Evolutionary conservation across 768 basidiomycete species (phyloP), one percentile per base, ranked within the genome.

Genomic region (Mycena galericulata): DNA sequence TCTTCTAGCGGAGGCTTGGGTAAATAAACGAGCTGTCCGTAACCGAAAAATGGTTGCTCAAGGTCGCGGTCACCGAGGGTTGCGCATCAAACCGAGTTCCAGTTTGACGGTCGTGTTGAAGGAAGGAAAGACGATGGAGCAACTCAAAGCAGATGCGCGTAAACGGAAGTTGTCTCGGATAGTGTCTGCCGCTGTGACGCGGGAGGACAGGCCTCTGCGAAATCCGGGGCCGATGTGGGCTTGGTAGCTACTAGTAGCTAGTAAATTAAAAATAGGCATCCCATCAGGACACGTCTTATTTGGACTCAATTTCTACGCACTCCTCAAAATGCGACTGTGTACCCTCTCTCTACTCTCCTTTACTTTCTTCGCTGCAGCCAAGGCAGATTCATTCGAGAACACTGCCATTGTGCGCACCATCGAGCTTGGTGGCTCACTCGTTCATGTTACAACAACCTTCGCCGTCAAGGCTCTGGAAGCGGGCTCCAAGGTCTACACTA

Each of bases 371-470:
- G 75, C 80, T 56, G 78, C 82, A 41, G 77, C 83, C 29, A 75
- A 41, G n/a, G 69, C 69, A 27, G 70, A 71, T 34, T 86, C 90
- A 2, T 95, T 95, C 80, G 94, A 95, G 86, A 96, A 96, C 73
- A 94, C 92, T 24, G 94, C 92, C 69, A 87, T 99, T 68, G 93
- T 96, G 34, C 92, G 95, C 74, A 90, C 93, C 7, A 85, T 96
- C 66, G 97, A 98, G 74, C 92, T 98, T 26, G 95, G 92, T 38
- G 97, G 97, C 57, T 86, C 96, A 22, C 86, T 95, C 26, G 92
- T 95, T 62, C 91, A 92, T 82, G 89, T 96, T 84, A 93, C 90
- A 60, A 97, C 96, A 50, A 93, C 95, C 53, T 98, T 92, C 80
- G 90, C 92, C 22, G 88, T 95, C 77, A 93, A 89, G 76, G 88